A percentile compares a stretch with the other conserved stretches of the same genome.
phyloP scores from a whole-genome alignment of 2,329 filamentous ascomycete genomes.

The Aspergillus novoparasiticus region DNA sequence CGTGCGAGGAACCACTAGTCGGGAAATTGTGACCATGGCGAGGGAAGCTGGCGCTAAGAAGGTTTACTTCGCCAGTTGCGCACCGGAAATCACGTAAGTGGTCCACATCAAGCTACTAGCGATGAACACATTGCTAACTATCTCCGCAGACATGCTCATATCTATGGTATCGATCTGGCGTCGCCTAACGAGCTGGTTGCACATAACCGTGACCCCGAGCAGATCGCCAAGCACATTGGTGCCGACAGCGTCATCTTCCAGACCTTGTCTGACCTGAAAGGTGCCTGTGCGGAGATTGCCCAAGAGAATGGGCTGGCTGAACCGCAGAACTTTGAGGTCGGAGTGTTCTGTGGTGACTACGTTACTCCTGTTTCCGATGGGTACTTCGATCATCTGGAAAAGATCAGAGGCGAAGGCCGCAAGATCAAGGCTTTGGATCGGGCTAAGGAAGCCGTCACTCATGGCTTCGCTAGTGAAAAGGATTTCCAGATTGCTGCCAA shows the following conservation, averaged over 20 bases:
- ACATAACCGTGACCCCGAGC: constrained; percentile 62
- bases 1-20: constrained; percentile 79
- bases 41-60: constrained; percentile 79
- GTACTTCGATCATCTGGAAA: constrained; percentile 81
- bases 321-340: constrained; percentile 75
- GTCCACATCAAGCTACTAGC: background rate
- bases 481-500: constrained; percentile 66
- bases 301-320: constrained; percentile 54
- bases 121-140: constrained; percentile 10
- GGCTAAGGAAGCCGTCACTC: constrained; percentile 65
- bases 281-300: constrained; percentile 73
- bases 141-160: constrained; percentile 67
- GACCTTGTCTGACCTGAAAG: constrained; percentile 75
- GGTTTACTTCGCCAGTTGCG: constrained; percentile 80
- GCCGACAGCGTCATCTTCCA: constrained; percentile 79
- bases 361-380: constrained; percentile 75
- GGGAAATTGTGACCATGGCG: constrained; percentile 81
- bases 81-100: constrained; percentile 70
- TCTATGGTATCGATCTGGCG: constrained; percentile 79
- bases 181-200: constrained; percentile 72
- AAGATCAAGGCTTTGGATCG: constrained; percentile 68
- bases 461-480: constrained; percentile 61
- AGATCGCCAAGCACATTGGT: constrained; percentile 68
- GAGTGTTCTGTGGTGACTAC: constrained; percentile 89
- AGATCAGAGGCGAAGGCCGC: constrained; percentile 68